Evolutionary conservation across 345 rosid species (phyloP).

Genomic region (Combretum micranthum): DNA sequence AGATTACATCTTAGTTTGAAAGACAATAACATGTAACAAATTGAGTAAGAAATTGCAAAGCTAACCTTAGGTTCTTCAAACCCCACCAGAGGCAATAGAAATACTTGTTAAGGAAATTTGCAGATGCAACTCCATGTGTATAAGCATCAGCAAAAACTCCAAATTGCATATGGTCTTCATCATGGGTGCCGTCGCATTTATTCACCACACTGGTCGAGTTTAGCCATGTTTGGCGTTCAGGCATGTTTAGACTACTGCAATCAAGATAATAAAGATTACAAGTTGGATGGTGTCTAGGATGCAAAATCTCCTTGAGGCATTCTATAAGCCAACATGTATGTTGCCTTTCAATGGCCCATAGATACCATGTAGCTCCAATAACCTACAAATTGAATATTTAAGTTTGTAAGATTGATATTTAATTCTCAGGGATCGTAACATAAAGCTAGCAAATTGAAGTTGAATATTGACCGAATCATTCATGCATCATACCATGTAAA

Average conservation of each 20-base stretch:
- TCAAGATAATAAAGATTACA: conserved; percentile 53
- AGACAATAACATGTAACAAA: background rate
- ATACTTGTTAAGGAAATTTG: conserved; percentile 51
- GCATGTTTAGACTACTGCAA: conserved; percentile 34
- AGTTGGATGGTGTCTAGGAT: conserved; percentile 33
- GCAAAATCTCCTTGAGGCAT: conserved; percentile 49
- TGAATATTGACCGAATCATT: background rate
- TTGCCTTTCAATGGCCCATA: conserved; percentile 64
- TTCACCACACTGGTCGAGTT: conserved; percentile 30
- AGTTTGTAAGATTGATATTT: too few species aligned
- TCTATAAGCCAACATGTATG: conserved; percentile 56
- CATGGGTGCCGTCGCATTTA: conserved; percentile 47
- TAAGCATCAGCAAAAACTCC: conserved; percentile 77
- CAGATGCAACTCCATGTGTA: conserved; percentile 46
- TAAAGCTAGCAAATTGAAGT: too few species aligned
- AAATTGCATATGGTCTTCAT: conserved; percentile 42
- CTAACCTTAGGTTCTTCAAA: conserved; percentile 61
- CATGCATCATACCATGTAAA: background rate
- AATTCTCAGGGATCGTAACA: too few species aligned
- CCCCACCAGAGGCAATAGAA: conserved; percentile 97
- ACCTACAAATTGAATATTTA: conserved; percentile 33
- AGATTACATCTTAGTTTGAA: background rate
- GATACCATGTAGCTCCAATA: conserved; percentile 75
- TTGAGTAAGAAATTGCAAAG: background rate
- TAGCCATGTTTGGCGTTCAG: conserved; percentile 58